Conservation (phyloP, 2,329 filamentous ascomycete genomes). For the Colletotrichum sp. region DNA sequence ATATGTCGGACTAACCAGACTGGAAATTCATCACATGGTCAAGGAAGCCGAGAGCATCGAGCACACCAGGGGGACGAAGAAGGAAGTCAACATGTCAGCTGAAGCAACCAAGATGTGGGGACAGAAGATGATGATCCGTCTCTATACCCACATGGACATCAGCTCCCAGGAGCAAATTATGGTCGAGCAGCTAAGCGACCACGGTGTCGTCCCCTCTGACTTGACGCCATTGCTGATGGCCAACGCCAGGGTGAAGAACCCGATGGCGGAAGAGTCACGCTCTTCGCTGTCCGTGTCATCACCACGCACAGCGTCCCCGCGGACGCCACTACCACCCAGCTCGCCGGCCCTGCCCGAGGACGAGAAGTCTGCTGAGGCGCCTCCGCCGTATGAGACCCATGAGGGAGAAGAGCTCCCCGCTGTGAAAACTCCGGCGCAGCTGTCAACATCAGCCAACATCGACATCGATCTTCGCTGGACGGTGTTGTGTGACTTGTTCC, state of each 20-base stretch:
- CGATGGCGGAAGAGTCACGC: slow-evolving; percentile 65
- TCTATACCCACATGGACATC: slow-evolving; percentile 98
- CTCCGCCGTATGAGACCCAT: slow-evolving; percentile 67
- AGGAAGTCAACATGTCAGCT: slow-evolving; percentile 69
- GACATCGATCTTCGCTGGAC: slow-evolving; percentile 98
- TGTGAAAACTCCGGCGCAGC: slow-evolving; percentile 81
- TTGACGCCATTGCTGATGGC: slow-evolving; percentile 87
- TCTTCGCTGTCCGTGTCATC: slow-evolving; percentile 3
- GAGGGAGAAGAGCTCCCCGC: slow-evolving; percentile 75
- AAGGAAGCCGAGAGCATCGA: slow-evolving; percentile 69
- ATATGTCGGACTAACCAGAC: slow-evolving; percentile 87
- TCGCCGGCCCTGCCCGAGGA: slow-evolving; percentile 34
- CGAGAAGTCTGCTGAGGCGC: slow-evolving; percentile 55
- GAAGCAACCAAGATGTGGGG: slow-evolving; percentile 94
- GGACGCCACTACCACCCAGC: slow-evolving; percentile 18
- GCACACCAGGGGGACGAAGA: slow-evolving; percentile 70
- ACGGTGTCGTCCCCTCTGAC: slow-evolving; percentile 86
- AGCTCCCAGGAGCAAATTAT: slow-evolving; percentile 91
- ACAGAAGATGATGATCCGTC: slow-evolving; percentile 95
- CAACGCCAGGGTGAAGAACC: slow-evolving; percentile 92
- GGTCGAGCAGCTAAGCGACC: slow-evolving; percentile 95
- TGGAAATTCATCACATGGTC: slow-evolving; percentile 81
- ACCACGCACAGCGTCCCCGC: neutral
- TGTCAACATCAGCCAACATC: slow-evolving; percentile 81
- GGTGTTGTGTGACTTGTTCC: slow-evolving; percentile 91